Evolutionary conservation across 495 filamentous ascomycete species (phyloP).

Genomic region (Aspergillus baeticus): DNA sequence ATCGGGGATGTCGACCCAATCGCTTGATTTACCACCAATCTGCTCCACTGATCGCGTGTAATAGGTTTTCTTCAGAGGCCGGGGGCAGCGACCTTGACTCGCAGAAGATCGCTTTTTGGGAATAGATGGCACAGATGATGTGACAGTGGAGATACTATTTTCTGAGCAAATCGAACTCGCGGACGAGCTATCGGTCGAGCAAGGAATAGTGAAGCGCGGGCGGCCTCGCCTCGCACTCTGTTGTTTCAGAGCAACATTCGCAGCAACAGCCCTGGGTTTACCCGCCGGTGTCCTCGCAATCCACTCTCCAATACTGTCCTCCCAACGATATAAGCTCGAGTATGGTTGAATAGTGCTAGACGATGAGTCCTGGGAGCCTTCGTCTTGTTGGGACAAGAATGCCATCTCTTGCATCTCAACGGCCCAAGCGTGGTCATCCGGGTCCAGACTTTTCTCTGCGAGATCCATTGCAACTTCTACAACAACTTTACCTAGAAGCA

Average conservation of each 20-base stretch:
- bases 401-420: slow-evolving; percentile 42
- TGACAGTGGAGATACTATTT: slow-evolving; percentile 22
- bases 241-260: slow-evolving; percentile 1
- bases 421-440: slow-evolving; percentile 50
- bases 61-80: slow-evolving; percentile 29
- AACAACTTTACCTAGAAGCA: slow-evolving; percentile 40
- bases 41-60: slow-evolving; percentile 7
- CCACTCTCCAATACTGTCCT: slow-evolving; percentile 57
- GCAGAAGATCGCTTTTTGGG: slow-evolving; percentile 23
- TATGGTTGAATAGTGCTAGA: slow-evolving; percentile 20
- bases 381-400: slow-evolving; percentile 19
- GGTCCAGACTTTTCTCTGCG: slow-evolving; percentile 44
- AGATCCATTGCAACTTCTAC: slow-evolving; percentile 48
- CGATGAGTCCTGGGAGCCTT: slow-evolving; percentile 3
- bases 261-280: slow-evolving; percentile 18
- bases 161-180: slow-evolving; percentile 18
- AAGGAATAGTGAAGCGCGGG: slow-evolving; percentile 10
- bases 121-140: slow-evolving; percentile 18
- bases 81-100: slow-evolving; percentile 14
- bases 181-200: slow-evolving; percentile 18
- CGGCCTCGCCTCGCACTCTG: background rate
- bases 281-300: slow-evolving; percentile 44
- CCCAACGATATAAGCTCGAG: slow-evolving; percentile 47
- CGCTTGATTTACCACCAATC: background rate
- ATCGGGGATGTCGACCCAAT: background rate